These are phyloP conservation scores for Boletus insuetus DNA, from an alignment of 768 basidiomycete species.

Conservation along the genomic window DNA sequence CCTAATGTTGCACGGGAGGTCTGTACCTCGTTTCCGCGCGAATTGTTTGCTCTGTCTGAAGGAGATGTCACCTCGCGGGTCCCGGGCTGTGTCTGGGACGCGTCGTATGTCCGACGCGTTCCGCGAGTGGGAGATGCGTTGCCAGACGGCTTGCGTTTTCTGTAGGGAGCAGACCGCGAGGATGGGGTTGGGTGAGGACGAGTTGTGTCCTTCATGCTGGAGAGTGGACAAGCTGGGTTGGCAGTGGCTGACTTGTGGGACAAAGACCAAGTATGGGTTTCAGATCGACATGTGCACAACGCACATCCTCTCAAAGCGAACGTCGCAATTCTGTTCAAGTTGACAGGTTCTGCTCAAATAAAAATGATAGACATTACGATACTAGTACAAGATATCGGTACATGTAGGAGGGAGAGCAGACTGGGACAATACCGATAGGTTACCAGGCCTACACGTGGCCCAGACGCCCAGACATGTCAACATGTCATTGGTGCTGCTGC, in stretches of 20 bases:
- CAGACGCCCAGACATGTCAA: too few species aligned
- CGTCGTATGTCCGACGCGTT: constrained; percentile 14
- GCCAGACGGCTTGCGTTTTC: constrained; percentile 8
- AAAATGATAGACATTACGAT: too few species aligned
- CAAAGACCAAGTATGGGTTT: constrained; percentile 3
- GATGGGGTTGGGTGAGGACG: constrained; percentile 12
- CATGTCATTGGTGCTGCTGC: too few species aligned
- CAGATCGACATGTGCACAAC: not conserved
- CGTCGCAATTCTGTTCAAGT: constrained; percentile 1
- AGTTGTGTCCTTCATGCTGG: constrained; percentile 25
- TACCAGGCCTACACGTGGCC: too few species aligned
- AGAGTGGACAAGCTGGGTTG: constrained; percentile 1
- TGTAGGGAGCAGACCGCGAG: constrained; percentile 18
- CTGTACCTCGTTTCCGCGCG: constrained; percentile 5
- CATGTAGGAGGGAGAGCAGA: too few species aligned
- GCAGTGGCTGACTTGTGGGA: constrained; percentile 16
- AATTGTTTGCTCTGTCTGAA: constrained; percentile 7
- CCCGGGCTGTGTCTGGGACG: not conserved
- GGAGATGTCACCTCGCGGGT: not conserved
- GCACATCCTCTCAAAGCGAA: constrained; percentile 5
- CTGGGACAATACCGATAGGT: too few species aligned
- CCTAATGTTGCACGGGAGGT: not conserved
- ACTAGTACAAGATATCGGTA: too few species aligned
- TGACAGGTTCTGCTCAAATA: too few species aligned
- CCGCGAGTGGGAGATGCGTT: constrained; percentile 7